Evolutionary conservation across 148 eudicot genomes (phyloP), one percentile per base, ranked within the genome.

Genomic region (Rhododendron simsii): DNA sequence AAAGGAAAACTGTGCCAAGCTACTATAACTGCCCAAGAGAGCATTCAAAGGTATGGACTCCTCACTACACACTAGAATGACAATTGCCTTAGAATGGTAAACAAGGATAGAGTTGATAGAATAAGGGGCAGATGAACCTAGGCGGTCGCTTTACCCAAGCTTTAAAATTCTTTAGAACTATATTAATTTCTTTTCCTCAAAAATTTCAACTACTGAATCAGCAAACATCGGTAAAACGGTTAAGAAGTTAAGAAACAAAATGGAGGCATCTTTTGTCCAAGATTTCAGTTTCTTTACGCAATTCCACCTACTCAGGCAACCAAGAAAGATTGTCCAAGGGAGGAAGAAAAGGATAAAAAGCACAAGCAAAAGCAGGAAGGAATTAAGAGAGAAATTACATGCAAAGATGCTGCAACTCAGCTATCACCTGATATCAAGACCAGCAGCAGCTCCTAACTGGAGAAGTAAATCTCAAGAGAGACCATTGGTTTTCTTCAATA

Each of bases 241-340:
- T 2, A 71, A 71, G 15, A 35, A 28, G 4, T 73, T 74, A 10
- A 77, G 51, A 77, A 77, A 77, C 47, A 77, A 44, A 6, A 18
- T 20, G 50, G 28, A 23, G 48, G 82, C 59, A 15, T 80, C 41
- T 81, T 39, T 37, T 57, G 67, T 21, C 20, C 7, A 9, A 12
- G 37, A 18, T 57, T 57, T 81, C 84, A 33, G 50, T 57, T n/a
- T 57, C 65, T 80, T 50, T 14, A 28, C 2, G 16, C 61, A 48
- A 33, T 80, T 50, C 39, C 71, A 59, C 45, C 69, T 18, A 30
- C 79, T 41, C 85, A 91, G 93, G 87, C 87, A 59, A 88, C 55
- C 85, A 90, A 81, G 87, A 90, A 87, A 86, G 86, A 89, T 16
- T 82, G 77, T 69, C 80, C 87, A 55, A 79, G 59, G 84, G 91